These are phyloP conservation scores for Phaeosphaeria sp. DNA, from an alignment of 2,329 filamentous ascomycete genomes.

Conservation along the genomic window DNA sequence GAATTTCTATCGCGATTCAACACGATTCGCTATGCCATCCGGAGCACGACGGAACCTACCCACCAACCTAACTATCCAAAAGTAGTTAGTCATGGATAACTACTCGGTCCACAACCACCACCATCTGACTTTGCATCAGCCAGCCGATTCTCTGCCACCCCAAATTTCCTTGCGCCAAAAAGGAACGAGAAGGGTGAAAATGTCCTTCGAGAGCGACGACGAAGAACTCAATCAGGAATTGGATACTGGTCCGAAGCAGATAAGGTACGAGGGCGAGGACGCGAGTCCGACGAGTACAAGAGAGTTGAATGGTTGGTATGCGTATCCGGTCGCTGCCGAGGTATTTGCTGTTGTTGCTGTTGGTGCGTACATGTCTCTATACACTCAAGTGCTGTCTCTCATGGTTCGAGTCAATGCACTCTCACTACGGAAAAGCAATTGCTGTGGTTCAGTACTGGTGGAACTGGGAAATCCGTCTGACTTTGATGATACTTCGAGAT, in stretches of 20 bases:
- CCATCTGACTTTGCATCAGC: not conserved
- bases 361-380: slow-evolving; percentile 67
- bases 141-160: not conserved
- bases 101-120: not conserved
- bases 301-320: slow-evolving; percentile 88
- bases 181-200: not conserved
- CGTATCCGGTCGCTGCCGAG: slow-evolving; percentile 88
- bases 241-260: too few relatives aligned
- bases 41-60: not conserved
- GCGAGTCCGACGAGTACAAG: slow-evolving; percentile 78
- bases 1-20: too few relatives aligned
- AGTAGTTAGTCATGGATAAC: not conserved
- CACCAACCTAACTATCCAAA: too few relatives aligned
- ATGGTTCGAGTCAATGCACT: too few relatives aligned
- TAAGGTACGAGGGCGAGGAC: slow-evolving; percentile 40
- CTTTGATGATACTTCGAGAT: too few relatives aligned
- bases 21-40: too few relatives aligned
- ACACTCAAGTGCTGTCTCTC: too few relatives aligned
- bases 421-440: too few relatives aligned
- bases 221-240: too few relatives aligned
- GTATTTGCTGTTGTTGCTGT: slow-evolving; percentile 90
- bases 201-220: slow-evolving; percentile 18
- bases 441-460: too few relatives aligned
- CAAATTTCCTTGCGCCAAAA: too few relatives aligned
- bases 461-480: too few relatives aligned